A percentile compares a stretch with the other conserved stretches of the same genome.
Conservation (phyloP, 352 stramenopile genomes). For the Phytophthora constricta region DNA sequence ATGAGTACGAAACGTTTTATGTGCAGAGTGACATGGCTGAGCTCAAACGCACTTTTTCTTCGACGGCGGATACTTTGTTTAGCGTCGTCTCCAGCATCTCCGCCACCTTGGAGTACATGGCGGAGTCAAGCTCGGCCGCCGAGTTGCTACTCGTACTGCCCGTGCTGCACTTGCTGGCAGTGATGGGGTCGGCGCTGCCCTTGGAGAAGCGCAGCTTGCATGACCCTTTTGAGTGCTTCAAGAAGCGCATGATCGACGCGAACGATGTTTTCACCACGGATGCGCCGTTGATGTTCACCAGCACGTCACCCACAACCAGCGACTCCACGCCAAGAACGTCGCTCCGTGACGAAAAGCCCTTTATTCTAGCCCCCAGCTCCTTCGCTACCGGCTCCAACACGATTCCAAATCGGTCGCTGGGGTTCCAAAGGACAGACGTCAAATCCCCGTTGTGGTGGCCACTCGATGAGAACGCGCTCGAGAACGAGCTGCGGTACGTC, state of each 20-base stretch:
- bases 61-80: conserved; percentile 75
- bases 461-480: conserved; percentile 56
- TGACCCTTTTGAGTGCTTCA: conserved; percentile 80
- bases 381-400: conserved; percentile 56
- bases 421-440: conserved; percentile 79
- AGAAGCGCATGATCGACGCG: conserved; percentile 73
- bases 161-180: conserved; percentile 32
- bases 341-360: conserved; percentile 67
- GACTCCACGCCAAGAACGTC: conserved; percentile 74
- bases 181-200: conserved; percentile 9
- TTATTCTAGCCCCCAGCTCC: conserved; percentile 66
- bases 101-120: conserved; percentile 70
- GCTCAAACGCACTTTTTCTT: conserved; percentile 79
- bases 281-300: conserved; percentile 81
- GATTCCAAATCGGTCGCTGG: conserved; percentile 76
- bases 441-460: conserved; percentile 19
- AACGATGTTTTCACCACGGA: conserved; percentile 60
- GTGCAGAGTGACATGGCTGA: conserved; percentile 75
- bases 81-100: conserved; percentile 78
- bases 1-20: conserved; percentile 20
- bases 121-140: conserved; percentile 42
- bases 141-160: conserved; percentile 40
- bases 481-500: conserved; percentile 82
- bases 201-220: conserved; percentile 79
- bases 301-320: conserved; percentile 62